Conservation (phyloP, 306 rosid genomes). For the Cicer judaicum region DNA sequence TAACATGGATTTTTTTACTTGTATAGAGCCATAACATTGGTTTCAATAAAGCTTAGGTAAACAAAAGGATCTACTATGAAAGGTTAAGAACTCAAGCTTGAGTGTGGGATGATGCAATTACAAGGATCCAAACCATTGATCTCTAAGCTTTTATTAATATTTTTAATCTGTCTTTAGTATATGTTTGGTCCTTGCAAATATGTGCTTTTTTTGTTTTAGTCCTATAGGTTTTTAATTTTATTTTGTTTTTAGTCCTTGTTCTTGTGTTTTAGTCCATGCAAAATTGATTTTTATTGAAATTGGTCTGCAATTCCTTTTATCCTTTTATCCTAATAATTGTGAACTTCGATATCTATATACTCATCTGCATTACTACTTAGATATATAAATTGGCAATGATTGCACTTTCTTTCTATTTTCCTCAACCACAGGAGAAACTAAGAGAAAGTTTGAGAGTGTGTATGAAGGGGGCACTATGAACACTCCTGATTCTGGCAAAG, state of each 20-base stretch:
- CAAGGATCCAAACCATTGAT: constrained; percentile 6
- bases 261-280: too few relatives aligned
- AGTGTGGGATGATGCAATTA: constrained; percentile 28
- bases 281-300: too few relatives aligned
- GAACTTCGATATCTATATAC: constrained; percentile 27
- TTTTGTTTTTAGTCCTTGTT: too few relatives aligned
- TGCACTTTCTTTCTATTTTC: constrained; percentile 24
- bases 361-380: constrained; percentile 8
- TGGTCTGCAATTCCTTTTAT: too few relatives aligned
- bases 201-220: too few relatives aligned
- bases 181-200: too few relatives aligned
- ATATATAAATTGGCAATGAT: constrained; percentile 38
- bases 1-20: constrained; percentile 21
- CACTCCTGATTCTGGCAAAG: constrained; percentile 83
- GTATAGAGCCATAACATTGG: constrained; percentile 33
- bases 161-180: not conserved
- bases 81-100: constrained; percentile 37
- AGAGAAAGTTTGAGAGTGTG: constrained; percentile 95
- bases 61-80: constrained; percentile 33
- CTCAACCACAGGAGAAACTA: constrained; percentile 77
- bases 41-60: constrained; percentile 33
- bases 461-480: constrained; percentile 82
- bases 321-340: not conserved
- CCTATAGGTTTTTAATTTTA: too few relatives aligned
- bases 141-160: not conserved